A percentile compares a stretch with the other conserved stretches of the same genome.
phyloP scores from a whole-genome alignment of 257 asterid species.

The Datura wrightii region DNA sequence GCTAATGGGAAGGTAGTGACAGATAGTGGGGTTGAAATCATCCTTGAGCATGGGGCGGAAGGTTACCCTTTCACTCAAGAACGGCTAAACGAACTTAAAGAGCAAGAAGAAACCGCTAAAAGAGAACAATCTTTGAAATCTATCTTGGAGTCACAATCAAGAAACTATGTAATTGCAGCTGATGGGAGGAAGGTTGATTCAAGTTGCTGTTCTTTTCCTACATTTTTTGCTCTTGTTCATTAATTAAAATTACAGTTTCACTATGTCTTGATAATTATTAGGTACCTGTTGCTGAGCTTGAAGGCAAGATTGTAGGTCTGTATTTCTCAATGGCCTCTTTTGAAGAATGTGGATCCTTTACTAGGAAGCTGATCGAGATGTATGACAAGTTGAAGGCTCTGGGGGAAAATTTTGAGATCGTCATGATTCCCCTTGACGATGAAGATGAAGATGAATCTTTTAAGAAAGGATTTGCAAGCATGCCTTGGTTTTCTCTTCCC shows the following conservation, averaged over 20 bases:
- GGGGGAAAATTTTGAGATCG: conserved; percentile 72
- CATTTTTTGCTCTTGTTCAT: neutral
- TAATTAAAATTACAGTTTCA: neutral
- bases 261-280: conserved; percentile 33
- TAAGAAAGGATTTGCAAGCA: conserved; percentile 47
- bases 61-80: conserved; percentile 76
- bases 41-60: conserved; percentile 66
- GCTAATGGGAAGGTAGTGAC: conserved; percentile 63
- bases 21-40: conserved; percentile 53
- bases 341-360: conserved; percentile 50
- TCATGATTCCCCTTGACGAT: conserved; percentile 79
- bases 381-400: conserved; percentile 58
- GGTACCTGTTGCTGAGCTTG: conserved; percentile 76
- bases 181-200: conserved; percentile 70
- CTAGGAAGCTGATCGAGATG: conserved; percentile 54
- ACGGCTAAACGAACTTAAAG: conserved; percentile 50
- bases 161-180: conserved; percentile 69
- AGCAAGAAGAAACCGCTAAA: conserved; percentile 68
- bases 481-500: conserved; percentile 87
- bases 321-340: conserved; percentile 58
- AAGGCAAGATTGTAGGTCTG: conserved; percentile 78
- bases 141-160: conserved; percentile 52
- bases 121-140: conserved; percentile 72
- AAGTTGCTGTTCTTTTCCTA: neutral
- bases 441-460: conserved; percentile 63